These are phyloP conservation scores for Niveomyces coronatus DNA, from an alignment of 2,329 filamentous ascomycete species.

Conservation along the genomic window DNA sequence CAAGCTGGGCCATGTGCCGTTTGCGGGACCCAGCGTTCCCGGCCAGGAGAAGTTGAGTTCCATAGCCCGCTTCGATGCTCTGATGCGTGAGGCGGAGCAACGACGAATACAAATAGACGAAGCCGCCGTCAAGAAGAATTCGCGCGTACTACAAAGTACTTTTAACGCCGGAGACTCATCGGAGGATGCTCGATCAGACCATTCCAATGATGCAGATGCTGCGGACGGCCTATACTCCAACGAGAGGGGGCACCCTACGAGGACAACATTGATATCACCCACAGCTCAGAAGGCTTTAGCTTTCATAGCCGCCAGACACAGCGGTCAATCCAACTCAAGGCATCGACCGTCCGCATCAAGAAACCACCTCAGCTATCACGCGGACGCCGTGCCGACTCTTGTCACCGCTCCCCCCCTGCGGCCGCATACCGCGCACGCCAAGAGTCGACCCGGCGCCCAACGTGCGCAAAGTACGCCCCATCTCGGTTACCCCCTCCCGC, in stretches of 20 bases:
- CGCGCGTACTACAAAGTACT: conserved; percentile 33
- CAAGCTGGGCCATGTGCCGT: conserved; percentile 51
- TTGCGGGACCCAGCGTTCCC: conserved; percentile 41
- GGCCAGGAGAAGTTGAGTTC: conserved; percentile 56
- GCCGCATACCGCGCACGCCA: conserved; percentile 45
- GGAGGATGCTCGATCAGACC: conserved; percentile 28
- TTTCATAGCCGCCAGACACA: conserved; percentile 37
- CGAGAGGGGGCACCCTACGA: conserved; percentile 18
- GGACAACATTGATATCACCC: conserved; percentile 29
- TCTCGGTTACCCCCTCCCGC: conserved; percentile 22
- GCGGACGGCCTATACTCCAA: conserved; percentile 29
- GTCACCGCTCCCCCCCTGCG: conserved; percentile 23
- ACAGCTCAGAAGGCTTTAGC: conserved; percentile 39
- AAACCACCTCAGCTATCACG: conserved; percentile 23
- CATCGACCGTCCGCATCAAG: conserved; percentile 24
- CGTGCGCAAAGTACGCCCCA: conserved; percentile 40
- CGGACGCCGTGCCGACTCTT: conserved; percentile 14
- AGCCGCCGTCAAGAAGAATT: conserved; percentile 22
- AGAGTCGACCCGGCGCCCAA: conserved; percentile 33
- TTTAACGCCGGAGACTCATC: conserved; percentile 42
- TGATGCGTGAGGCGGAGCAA: conserved; percentile 52
- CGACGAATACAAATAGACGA: conserved; percentile 33
- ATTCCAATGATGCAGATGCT: conserved; percentile 30
- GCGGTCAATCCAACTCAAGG: conserved; percentile 18
- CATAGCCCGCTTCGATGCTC: conserved; percentile 52